Conservation (phyloP, 352 stramenopile species). For the Pythium volutum region DNA sequence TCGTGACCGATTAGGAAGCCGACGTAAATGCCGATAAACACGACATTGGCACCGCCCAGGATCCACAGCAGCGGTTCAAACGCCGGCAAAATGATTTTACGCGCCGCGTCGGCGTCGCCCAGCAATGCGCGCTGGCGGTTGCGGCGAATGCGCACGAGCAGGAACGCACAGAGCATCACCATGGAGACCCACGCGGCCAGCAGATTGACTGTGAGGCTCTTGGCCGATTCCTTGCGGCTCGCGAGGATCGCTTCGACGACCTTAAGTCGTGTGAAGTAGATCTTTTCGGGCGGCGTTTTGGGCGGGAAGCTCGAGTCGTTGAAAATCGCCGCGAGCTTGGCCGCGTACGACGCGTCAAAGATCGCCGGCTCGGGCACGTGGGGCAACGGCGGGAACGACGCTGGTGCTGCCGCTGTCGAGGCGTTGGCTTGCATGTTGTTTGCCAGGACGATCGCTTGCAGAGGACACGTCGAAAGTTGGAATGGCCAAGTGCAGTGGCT, state of each 20-base stretch:
- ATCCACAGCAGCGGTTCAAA: slow-evolving; percentile 71
- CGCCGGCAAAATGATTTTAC: slow-evolving; percentile 62
- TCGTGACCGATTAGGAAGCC: slow-evolving; percentile 23
- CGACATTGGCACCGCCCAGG: slow-evolving; percentile 33
- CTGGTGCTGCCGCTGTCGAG: background rate
- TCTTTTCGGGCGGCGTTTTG: slow-evolving; percentile 1
- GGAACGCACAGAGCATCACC: slow-evolving; percentile 18
- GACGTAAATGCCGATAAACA: slow-evolving; percentile 31
- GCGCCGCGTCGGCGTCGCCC: slow-evolving; percentile 41
- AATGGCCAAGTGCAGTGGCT: background rate
- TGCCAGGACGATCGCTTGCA: background rate
- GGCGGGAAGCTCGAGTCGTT: slow-evolving; percentile 6
- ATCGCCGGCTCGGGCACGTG: slow-evolving; percentile 22
- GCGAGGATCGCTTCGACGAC: slow-evolving; percentile 16
- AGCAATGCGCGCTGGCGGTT: slow-evolving; percentile 50
- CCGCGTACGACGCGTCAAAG: slow-evolving; percentile 22
- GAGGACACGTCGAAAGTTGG: background rate
- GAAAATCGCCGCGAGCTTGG: background rate
- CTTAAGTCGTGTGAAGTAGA: slow-evolving; percentile 16
- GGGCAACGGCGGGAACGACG: slow-evolving; percentile 20
- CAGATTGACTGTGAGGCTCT: slow-evolving; percentile 12
- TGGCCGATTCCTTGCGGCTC: background rate
- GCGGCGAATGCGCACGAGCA: slow-evolving; percentile 54
- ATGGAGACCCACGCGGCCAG: slow-evolving; percentile 12
- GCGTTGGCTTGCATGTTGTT: slow-evolving; percentile 2